A percentile compares a stretch with the other conserved stretches of the same genome.
These are phyloP conservation scores for Kwoniella shandongensis DNA, from an alignment of 768 basidiomycete genomes.

Conservation along the genomic window DNA sequence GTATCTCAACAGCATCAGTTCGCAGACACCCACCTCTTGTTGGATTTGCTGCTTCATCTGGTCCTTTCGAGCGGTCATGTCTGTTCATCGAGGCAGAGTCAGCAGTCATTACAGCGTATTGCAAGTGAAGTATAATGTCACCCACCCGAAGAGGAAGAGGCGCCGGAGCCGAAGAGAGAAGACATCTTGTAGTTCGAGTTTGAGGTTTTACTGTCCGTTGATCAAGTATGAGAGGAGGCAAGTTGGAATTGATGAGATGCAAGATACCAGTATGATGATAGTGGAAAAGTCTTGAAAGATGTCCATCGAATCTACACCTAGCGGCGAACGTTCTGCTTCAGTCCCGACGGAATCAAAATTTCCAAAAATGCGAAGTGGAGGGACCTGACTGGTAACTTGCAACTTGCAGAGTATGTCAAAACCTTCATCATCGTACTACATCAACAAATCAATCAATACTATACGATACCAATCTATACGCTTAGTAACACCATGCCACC, in stretches of 20 bases:
- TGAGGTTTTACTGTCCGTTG: no score
- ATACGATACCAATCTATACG: not conserved
- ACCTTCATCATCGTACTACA: constrained; percentile 1
- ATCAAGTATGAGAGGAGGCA: no score
- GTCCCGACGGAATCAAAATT: constrained; percentile 35
- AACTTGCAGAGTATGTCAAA: not conserved
- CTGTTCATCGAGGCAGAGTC: constrained; percentile 12
- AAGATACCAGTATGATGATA: no score
- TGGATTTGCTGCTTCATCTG: constrained; percentile 53
- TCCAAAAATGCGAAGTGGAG: constrained; percentile 3
- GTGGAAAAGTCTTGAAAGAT: no score
- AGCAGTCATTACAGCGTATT: no score
- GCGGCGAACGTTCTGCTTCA: constrained; percentile 1
- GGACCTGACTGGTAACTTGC: no score
- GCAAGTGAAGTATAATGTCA: not conserved
- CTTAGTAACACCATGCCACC: constrained; percentile 30
- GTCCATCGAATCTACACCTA: no score
- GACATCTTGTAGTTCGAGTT: constrained; percentile 26
- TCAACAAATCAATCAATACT: not conserved
- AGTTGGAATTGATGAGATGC: no score
- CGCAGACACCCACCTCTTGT: constrained; percentile 48
- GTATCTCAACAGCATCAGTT: no score
- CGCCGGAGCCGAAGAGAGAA: constrained; percentile 32
- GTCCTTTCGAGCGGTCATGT: constrained; percentile 51
- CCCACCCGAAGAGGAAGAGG: constrained; percentile 9